Evolutionary conservation across 768 basidiomycete species (phyloP).

Genomic region (Mycena vulgaris): DNA sequence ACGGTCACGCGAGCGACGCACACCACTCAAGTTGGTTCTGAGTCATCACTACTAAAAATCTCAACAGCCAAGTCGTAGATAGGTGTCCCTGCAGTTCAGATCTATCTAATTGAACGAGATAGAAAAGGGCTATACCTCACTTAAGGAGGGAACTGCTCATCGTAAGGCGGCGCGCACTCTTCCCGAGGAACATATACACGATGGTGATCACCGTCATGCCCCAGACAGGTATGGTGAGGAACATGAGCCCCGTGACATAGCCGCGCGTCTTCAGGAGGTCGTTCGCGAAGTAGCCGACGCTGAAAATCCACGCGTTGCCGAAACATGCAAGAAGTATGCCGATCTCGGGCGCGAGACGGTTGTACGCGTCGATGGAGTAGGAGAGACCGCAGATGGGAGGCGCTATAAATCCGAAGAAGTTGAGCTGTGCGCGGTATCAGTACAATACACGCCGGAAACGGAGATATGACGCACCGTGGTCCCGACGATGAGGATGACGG

Average conservation of each 20-base stretch:
- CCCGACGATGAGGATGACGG: slow-evolving; percentile 22
- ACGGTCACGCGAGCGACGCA: too few relatives aligned
- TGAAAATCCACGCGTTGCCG: slow-evolving; percentile 31
- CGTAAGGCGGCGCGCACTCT: slow-evolving; percentile 26
- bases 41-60: too few relatives aligned
- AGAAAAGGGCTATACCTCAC: background rate
- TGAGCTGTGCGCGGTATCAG: slow-evolving; percentile 12
- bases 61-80: too few relatives aligned
- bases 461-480: background rate
- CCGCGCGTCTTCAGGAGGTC: slow-evolving; percentile 20
- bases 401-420: slow-evolving; percentile 31
- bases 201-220: slow-evolving; percentile 28
- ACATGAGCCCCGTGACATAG: slow-evolving; percentile 20
- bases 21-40: too few relatives aligned
- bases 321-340: slow-evolving; percentile 26
- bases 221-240: slow-evolving; percentile 28
- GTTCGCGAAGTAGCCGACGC: slow-evolving; percentile 25
- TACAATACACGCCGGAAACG: background rate
- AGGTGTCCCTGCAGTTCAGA: too few relatives aligned
- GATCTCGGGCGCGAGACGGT: slow-evolving; percentile 29
- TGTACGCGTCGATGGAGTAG: slow-evolving; percentile 30
- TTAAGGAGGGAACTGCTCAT: slow-evolving; percentile 15
- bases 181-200: slow-evolving; percentile 21
- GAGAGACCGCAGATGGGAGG: slow-evolving; percentile 24
- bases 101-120: too few relatives aligned